Conservation (phyloP, 257 asterid species). For the Penstemon barbatus region DNA sequence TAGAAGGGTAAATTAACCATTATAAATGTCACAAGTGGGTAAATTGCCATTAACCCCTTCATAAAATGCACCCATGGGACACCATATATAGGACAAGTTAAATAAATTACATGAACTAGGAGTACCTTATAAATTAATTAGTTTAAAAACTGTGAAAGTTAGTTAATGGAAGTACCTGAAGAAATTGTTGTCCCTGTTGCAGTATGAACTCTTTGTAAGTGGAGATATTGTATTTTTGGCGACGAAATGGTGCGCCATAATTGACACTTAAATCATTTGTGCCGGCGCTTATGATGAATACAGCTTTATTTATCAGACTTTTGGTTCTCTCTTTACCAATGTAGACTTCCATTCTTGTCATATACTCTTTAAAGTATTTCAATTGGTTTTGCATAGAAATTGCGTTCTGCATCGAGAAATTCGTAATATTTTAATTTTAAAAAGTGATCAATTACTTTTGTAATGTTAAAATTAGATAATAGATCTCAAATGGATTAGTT, state of each 20-base stretch:
- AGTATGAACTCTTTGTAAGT: conserved; percentile 35
- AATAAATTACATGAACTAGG: too few species aligned
- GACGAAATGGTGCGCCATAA: conserved; percentile 29
- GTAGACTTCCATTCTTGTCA: conserved; percentile 25
- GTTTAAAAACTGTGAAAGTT: too few species aligned
- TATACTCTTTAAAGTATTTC: conserved; percentile 36
- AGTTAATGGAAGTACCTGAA: conserved; percentile 28
- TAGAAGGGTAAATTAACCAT: too few species aligned
- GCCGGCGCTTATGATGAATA: conserved; percentile 38
- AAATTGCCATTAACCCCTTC: too few species aligned
- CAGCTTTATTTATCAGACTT: conserved; percentile 33
- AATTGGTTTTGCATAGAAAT: conserved; percentile 35
- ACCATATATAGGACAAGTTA: too few species aligned
- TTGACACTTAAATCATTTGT: conserved; percentile 40
- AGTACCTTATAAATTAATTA: too few species aligned
- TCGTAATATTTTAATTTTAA: too few species aligned
- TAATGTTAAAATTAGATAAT: too few species aligned
- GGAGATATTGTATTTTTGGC: conserved; percentile 20
- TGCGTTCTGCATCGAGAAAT: conserved; percentile 26
- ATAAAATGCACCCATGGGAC: too few species aligned
- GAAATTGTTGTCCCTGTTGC: conserved; percentile 28
- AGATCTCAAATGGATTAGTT: too few species aligned
- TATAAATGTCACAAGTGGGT: too few species aligned
- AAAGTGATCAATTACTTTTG: too few species aligned
- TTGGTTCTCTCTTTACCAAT: conserved; percentile 37